Conservation (phyloP, 805 yeast species). For the Candida ovalis region DNA sequence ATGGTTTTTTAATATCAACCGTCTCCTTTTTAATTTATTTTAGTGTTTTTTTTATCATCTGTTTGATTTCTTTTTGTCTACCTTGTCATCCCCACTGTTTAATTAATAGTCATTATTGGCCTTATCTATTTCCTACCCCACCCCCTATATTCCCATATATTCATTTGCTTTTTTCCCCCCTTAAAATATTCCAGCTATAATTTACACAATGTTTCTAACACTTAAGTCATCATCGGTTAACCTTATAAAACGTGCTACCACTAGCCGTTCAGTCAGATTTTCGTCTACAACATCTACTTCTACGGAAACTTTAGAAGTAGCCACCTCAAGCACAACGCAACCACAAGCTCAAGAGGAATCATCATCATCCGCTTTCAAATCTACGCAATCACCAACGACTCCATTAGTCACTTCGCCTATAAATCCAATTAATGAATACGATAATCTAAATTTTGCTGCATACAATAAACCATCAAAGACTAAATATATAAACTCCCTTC, state of each 20-base stretch:
- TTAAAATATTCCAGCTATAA: not conserved
- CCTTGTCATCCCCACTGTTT: not conserved
- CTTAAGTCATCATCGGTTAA: not conserved
- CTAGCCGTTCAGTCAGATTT: not conserved
- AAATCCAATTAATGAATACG: not conserved
- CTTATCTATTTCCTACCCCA: not conserved
- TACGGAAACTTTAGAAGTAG: conserved; percentile 1
- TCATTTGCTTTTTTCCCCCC: not conserved
- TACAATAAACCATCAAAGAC: conserved; percentile 15
- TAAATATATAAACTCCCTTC: conserved; percentile 26
- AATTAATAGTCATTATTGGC: not conserved
- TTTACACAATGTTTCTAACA: not conserved
- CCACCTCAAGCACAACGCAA: conserved; percentile 1
- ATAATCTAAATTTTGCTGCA: conserved; percentile 3
- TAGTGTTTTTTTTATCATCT: too few species aligned
- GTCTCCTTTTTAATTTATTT: too few species aligned
- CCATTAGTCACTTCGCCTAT: not conserved
- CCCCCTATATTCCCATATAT: not conserved
- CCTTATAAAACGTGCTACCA: not conserved
- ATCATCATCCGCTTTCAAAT: conserved; percentile 1
- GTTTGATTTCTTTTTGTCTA: too few species aligned
- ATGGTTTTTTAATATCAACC: too few species aligned
- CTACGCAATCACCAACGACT: not conserved
- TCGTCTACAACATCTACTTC: conserved; percentile 8
- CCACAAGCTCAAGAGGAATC: conserved; percentile 4